Percentiles rank a stretch among this genome's conserved stretches.
These are phyloP conservation scores for Rhododendron ovatum DNA, from an alignment of 148 eudicot genomes.

Conservation along the genomic window DNA sequence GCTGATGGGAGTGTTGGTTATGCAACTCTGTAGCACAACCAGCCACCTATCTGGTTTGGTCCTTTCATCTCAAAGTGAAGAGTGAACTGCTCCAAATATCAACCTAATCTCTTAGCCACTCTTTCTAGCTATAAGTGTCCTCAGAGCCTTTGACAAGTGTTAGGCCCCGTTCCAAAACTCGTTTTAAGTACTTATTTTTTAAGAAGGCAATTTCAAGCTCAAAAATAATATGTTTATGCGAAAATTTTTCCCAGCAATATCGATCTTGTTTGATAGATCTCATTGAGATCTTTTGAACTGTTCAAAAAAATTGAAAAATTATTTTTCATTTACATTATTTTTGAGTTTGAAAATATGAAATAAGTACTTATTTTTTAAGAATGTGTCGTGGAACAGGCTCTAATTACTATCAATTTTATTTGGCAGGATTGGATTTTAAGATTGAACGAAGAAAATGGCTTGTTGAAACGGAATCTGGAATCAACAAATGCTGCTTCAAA, in stretches of 20 bases:
- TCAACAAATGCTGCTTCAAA: slow-evolving; percentile 43
- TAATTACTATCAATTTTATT: neutral
- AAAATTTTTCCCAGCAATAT: too few relatives aligned
- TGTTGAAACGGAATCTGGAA: slow-evolving; percentile 59
- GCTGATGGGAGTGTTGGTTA: neutral
- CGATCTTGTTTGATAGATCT: too few relatives aligned
- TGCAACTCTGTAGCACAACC: neutral
- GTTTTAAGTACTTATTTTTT: too few relatives aligned
- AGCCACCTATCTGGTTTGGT: neutral
- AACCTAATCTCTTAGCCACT: neutral
- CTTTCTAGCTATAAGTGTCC: neutral
- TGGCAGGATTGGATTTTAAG: slow-evolving; percentile 63
- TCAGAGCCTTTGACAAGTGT: neutral
- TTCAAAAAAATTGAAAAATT: too few relatives aligned
- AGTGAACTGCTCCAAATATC: neutral
- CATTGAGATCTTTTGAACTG: too few relatives aligned
- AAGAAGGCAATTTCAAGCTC: too few relatives aligned
- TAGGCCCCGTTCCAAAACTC: neutral
- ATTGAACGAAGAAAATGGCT: slow-evolving; percentile 68
- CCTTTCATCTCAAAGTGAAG: neutral
- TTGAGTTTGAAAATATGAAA: too few relatives aligned
- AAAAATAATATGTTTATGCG: too few relatives aligned
- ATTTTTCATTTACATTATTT: too few relatives aligned
- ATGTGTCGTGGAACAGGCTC: too few relatives aligned
- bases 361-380: too few relatives aligned